Percentiles rank a stretch among this genome's conserved stretches.
phyloP scores from a whole-genome alignment of 2,329 filamentous ascomycete species.

The Fusarium phyllophilum region DNA sequence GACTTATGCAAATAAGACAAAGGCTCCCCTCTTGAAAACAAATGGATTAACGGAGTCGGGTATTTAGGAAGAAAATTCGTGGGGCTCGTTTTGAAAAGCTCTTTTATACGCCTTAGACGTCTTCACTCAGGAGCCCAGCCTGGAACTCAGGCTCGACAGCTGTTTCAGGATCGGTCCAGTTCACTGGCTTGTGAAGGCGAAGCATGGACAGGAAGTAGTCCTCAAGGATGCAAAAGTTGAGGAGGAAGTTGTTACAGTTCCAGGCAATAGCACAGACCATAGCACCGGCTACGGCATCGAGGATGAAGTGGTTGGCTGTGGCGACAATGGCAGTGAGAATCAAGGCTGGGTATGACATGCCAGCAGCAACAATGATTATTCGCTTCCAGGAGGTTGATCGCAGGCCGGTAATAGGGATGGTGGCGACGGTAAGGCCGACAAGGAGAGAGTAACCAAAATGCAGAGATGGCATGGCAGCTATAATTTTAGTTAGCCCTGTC shows the following conservation, averaged over 20 bases:
- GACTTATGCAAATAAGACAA: not conserved
- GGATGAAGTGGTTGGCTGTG: constrained; percentile 78
- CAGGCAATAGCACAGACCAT: constrained; percentile 73
- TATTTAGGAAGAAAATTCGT: constrained; percentile 5
- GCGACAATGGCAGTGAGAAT: constrained; percentile 76
- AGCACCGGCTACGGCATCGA: constrained; percentile 76
- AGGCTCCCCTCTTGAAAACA: not conserved
- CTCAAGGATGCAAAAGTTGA: constrained; percentile 73
- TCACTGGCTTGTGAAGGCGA: constrained; percentile 72
- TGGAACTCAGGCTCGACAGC: constrained; percentile 50
- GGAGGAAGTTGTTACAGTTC: constrained; percentile 62
- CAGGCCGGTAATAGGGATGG: constrained; percentile 68
- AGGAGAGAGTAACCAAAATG: constrained; percentile 81
- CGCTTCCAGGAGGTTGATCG: constrained; percentile 64
- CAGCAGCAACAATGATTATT: constrained; percentile 55
- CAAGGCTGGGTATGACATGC: constrained; percentile 70
- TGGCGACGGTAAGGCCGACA: constrained; percentile 75
- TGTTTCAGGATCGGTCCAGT: constrained; percentile 51
- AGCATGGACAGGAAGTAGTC: constrained; percentile 73
- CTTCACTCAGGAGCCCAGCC: constrained; percentile 34
- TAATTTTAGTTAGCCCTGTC: constrained; percentile 11
- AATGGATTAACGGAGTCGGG: not conserved
- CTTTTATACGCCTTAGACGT: constrained; percentile 23
- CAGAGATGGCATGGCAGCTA: constrained; percentile 78
- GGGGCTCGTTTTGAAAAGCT: constrained; percentile 8